Conservation (phyloP, 2,329 filamentous ascomycete species). For the Pseudogymnoascus destructans region DNA sequence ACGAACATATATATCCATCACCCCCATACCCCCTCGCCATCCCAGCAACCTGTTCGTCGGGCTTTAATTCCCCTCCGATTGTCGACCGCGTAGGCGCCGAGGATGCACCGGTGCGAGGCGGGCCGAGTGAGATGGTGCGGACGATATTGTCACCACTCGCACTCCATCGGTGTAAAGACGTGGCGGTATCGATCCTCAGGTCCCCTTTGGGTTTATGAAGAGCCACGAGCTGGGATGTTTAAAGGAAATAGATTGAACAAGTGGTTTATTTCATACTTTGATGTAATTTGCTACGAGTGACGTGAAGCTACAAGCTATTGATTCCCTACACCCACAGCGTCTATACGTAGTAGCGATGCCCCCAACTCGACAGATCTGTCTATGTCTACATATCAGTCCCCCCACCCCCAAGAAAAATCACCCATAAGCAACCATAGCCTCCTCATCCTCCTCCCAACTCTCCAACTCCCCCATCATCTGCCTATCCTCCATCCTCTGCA, state of each 20-base stretch:
- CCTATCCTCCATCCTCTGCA: not conserved
- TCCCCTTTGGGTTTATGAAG: not conserved
- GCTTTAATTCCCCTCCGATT: not conserved
- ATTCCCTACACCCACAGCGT: not conserved
- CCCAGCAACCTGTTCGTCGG: not conserved
- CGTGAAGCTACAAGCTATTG: not conserved
- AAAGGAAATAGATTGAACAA: not conserved
- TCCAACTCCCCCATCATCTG: not conserved
- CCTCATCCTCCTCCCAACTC: slow-evolving; percentile 5
- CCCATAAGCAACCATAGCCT: slow-evolving; percentile 1
- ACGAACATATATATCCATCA: not conserved
- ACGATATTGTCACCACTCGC: too few species aligned
- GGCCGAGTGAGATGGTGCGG: not conserved
- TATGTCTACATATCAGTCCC: not conserved
- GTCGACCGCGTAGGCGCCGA: not conserved
- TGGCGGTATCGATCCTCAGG: not conserved
- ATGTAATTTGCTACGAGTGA: not conserved
- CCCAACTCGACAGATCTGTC: not conserved
- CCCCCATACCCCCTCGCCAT: not conserved
- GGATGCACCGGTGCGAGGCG: not conserved
- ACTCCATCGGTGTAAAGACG: not conserved
- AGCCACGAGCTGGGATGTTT: not conserved
- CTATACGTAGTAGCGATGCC: not conserved
- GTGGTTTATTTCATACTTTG: not conserved
- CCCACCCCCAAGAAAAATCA: not conserved